phyloP scores from a whole-genome alignment of 2,329 filamentous ascomycete species.

The Botrytis galanthina region DNA sequence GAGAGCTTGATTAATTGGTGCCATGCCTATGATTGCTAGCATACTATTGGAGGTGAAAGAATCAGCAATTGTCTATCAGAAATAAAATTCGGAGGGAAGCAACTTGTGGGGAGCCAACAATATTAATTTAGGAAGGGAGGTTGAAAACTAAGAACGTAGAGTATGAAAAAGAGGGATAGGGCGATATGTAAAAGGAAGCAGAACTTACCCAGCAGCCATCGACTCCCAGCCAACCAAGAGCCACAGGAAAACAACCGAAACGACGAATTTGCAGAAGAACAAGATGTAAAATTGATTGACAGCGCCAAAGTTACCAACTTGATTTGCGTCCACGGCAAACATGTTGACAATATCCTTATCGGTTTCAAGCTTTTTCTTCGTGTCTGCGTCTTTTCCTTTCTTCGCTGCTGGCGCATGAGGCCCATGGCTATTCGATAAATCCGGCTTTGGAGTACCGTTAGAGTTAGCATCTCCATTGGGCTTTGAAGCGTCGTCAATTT shows the following conservation, averaged over 20 bases:
- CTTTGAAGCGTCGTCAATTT: conserved; percentile 1
- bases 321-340: conserved; percentile 67
- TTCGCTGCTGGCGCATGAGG: conserved; percentile 1
- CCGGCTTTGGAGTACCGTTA: background rate
- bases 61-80: background rate
- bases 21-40: conserved; percentile 57
- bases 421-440: conserved; percentile 3
- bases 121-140: too few relatives aligned
- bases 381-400: conserved; percentile 12
- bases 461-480: conserved; percentile 11
- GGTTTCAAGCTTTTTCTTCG: conserved; percentile 43
- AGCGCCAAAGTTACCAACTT: conserved; percentile 62
- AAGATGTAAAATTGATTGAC: conserved; percentile 62
- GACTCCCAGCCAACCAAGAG: conserved; percentile 70
- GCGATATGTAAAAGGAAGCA: background rate
- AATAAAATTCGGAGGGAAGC: too few relatives aligned
- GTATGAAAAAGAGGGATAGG: background rate
- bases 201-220: conserved; percentile 50
- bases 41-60: conserved; percentile 44
- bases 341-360: conserved; percentile 72
- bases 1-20: conserved; percentile 64
- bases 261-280: conserved; percentile 57
- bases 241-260: conserved; percentile 63
- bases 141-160: background rate
- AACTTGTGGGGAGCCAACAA: background rate